Evolutionary conservation across 1,284 basidiomycete species (phyloP), one percentile per base, ranked within the genome.

Genomic region (Pyrrhoderma lamaoense): DNA sequence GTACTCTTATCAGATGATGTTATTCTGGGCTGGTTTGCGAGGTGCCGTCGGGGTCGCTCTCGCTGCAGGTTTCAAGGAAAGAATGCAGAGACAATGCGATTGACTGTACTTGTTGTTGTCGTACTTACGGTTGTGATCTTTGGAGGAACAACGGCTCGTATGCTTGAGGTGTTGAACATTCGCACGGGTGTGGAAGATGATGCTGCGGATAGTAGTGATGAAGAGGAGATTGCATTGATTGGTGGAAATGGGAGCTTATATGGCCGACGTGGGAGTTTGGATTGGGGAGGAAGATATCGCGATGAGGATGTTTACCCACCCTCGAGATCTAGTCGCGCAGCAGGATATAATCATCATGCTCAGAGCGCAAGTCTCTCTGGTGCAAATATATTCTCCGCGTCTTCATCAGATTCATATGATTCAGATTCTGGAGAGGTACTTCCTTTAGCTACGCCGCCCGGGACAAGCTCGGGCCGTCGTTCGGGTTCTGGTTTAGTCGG

Each of bases 111-210:
- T 27, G 87, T 97, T 13, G 91, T 96, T 4, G 95, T 99, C 40
- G 93, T 99, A 43, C 73, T 98, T 50, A 98, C 95, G 0, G 93
- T 99, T 42, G 73, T 98, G 54, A 74, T 97, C 49, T 99, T 99
- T 63, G 95, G 95, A 0, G 96, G 95, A 0, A 98, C 96, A 5
- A 97, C 96, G 0, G 84, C 89, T 4, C 77, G 93, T 52, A 99
- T 99, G 96, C 76, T 99, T 42, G 93, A 98, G 62, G 84, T 99
- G 8, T 76, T 98, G n/a, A 94, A 95, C 1, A 98, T 99, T 59
- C 73, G 90, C 8, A 96, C 93, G 0, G 94, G 95, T 0, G 91
- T 99, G 0, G 94, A 97, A 60, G 93, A 97, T 57, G 93, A 93
- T 44, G 89, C 78, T 3, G 87, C 78, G 34, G 82, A 77, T 57